Evolutionary conservation across 148 eudicot species (phyloP).

Genomic region (Rhododendron henanense): DNA sequence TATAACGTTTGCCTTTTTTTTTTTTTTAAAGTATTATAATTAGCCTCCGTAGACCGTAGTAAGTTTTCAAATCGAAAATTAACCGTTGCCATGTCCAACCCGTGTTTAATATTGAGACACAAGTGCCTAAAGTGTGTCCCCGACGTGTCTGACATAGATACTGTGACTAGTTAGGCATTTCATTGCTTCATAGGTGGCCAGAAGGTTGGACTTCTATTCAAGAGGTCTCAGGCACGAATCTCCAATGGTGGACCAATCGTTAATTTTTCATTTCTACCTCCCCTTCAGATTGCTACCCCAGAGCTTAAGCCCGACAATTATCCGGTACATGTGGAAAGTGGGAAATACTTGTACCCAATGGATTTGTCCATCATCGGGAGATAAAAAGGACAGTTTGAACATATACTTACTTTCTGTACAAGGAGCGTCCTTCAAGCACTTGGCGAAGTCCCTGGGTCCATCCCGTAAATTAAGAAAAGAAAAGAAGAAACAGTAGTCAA

Average conservation of each 20-base stretch:
- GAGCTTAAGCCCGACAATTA: background rate
- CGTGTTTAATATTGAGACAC: background rate
- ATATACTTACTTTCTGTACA: slow-evolving; percentile 35
- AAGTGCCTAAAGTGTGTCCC: background rate
- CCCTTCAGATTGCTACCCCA: background rate
- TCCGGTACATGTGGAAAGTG: background rate
- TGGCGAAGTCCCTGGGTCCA: slow-evolving; percentile 29
- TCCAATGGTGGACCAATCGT: background rate
- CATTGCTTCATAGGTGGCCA: background rate
- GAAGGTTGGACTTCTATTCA: background rate
- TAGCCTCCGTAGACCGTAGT: too few relatives aligned
- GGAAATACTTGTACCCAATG: background rate
- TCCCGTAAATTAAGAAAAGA: too few relatives aligned
- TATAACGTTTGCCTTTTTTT: too few relatives aligned
- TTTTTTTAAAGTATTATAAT: too few relatives aligned
- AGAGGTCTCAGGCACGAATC: too few relatives aligned
- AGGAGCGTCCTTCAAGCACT: slow-evolving; percentile 27
- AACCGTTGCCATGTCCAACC: background rate
- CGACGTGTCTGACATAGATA: background rate
- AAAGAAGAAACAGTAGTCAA: too few relatives aligned
- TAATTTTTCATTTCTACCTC: background rate
- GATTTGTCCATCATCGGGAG: background rate
- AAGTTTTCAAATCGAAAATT: too few relatives aligned
- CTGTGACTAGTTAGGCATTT: background rate
- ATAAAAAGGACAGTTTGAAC: background rate